Base-by-base conservation (phyloP, 2,329 filamentous ascomycete species). In the Scolecobasidium constrictum region DNA sequence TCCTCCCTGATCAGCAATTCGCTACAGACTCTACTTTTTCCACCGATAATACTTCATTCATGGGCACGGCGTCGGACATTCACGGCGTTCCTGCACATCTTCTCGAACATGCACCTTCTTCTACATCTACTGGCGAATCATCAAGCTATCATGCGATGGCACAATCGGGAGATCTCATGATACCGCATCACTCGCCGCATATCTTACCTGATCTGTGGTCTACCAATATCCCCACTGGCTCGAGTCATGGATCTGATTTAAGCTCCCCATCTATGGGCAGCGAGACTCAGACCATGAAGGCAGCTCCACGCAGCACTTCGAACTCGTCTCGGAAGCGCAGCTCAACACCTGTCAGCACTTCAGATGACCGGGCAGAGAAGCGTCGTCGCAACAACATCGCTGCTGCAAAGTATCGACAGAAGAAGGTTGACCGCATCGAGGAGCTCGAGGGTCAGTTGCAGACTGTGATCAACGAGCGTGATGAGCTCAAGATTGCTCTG, bases 371-470 rank as follows among this genome's bases (percentile, higher is more conserved):
- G 15, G 18, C 36, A 4, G 37, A 41, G 19, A 83, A 83, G 58
- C 77, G 81, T 20, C 73, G 75, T 47, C 72, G 75, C 47, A 84
- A 85, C 58, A 84, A 79, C 12, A 68, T 82, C 47, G 80, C 81
- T n/a, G 81, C 81, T 21, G 72, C 78, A 47, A 78, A 80, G 47
- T 84, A 83, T 55, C 75, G 81, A 19, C 79, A 84, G 56, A 81
- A 81, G 57, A 75, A 78, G 36, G 68, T 83, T 23, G 79, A 84
- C 51, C 75, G 78, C 47, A 74, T 83, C 57, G 62, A 61, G 19
- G 72, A 75, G 47, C 67, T 85, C 22, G 79, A 84, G 57, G 58
- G 62, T 6, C 70, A 74, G 16, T 62, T 85, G 34, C 70, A 69
- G 37, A 67, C 72, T 35, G 70, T 78, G 53, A 73, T 72, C 46